Percentiles rank a stretch among this genome's conserved stretches.
Conservation (phyloP, 306 rosid genomes). For the Vigna trinervia region DNA sequence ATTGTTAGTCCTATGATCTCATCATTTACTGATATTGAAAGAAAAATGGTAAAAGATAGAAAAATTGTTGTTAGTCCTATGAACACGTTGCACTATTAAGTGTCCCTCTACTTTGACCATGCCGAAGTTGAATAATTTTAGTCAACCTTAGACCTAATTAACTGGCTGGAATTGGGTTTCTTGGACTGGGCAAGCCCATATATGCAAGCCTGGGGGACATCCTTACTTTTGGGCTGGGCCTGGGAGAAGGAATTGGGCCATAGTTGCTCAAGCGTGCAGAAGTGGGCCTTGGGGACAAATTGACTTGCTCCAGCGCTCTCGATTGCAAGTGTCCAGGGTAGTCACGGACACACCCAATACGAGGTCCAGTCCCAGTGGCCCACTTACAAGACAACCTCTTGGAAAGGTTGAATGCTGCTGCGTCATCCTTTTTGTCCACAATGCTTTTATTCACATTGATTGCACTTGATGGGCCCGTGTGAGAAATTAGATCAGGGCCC, state of each 20-base stretch:
- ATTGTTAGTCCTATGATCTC: slow-evolving; percentile 11
- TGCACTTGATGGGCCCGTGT: slow-evolving; percentile 61
- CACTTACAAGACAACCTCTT: slow-evolving; percentile 80
- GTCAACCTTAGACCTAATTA: background rate
- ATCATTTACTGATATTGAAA: no score
- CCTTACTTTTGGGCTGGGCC: slow-evolving; percentile 92
- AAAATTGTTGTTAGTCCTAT: no score
- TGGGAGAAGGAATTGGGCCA: slow-evolving; percentile 94
- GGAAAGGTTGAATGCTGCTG: slow-evolving; percentile 49
- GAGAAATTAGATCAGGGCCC: slow-evolving; percentile 37
- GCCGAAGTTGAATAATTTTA: no score
- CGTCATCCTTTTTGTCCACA: slow-evolving; percentile 37
- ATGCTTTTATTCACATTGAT: background rate
- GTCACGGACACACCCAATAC: slow-evolving; percentile 96
- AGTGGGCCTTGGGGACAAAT: slow-evolving; percentile 72
- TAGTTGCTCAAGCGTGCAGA: slow-evolving; percentile 49
- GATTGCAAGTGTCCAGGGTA: slow-evolving; percentile 79
- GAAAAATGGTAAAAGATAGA: no score
- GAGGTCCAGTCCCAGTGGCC: slow-evolving; percentile 82
- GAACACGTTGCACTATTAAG: no score
- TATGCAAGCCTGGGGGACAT: slow-evolving; percentile 77
- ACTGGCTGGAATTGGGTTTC: slow-evolving; percentile 52
- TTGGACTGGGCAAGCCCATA: slow-evolving; percentile 93
- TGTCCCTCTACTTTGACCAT: no score
- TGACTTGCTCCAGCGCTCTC: slow-evolving; percentile 90